Evolutionary conservation across 2,329 filamentous ascomycete genomes (phyloP).

Genomic region (Aspergillus eucalypticola): DNA sequence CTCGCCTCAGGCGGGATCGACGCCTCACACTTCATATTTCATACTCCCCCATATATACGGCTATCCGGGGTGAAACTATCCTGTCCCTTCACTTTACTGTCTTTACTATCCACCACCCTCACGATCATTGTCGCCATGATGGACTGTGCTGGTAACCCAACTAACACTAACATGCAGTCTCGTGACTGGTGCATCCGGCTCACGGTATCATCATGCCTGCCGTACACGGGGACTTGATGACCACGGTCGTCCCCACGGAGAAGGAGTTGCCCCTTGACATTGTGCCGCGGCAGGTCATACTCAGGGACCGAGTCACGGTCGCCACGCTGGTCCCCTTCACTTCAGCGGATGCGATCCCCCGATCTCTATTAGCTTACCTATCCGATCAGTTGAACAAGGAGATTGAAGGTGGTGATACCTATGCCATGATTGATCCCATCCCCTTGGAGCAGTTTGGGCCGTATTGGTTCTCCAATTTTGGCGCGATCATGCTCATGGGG

Average conservation of each 20-base stretch:
- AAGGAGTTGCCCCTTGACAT: conserved; percentile 66
- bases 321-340: conserved; percentile 83
- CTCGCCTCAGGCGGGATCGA: too few relatives aligned
- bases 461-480: conserved; percentile 93
- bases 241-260: conserved; percentile 33
- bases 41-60: neutral
- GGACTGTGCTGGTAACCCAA: conserved; percentile 10
- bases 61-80: too few relatives aligned
- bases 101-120: too few relatives aligned
- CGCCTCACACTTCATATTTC: too few relatives aligned
- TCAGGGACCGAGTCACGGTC: conserved; percentile 79
- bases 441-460: conserved; percentile 71
- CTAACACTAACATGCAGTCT: conserved; percentile 39
- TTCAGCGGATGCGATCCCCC: conserved; percentile 73
- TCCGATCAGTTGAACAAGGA: conserved; percentile 84
- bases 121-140: neutral
- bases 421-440: conserved; percentile 80
- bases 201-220: conserved; percentile 37
- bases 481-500: conserved; percentile 81
- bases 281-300: conserved; percentile 72
- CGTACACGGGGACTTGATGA: conserved; percentile 37
- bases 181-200: conserved; percentile 32
- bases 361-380: conserved; percentile 72
- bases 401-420: conserved; percentile 88
- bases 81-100: too few relatives aligned